Conservation (phyloP, 2,329 filamentous ascomycete species). For the Ilyonectria mors-panacis region DNA sequence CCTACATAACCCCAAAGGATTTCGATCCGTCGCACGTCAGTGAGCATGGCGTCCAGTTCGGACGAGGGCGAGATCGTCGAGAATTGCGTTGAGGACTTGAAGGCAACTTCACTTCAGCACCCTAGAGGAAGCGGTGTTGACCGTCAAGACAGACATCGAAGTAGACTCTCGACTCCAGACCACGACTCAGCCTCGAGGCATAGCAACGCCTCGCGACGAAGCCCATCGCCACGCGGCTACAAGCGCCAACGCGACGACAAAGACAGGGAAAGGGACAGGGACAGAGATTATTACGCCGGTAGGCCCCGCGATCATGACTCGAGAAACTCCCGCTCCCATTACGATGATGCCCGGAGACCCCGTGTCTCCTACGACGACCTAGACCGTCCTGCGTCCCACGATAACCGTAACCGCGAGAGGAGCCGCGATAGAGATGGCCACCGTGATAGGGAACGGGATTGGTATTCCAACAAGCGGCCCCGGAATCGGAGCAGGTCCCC, state of each 20-base stretch:
- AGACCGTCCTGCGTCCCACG: constrained; percentile 65
- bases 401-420: constrained; percentile 66
- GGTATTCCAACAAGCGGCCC: constrained; percentile 66
- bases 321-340: constrained; percentile 73
- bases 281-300: constrained; percentile 66
- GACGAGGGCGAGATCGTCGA: constrained; percentile 92
- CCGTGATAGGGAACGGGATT: constrained; percentile 62
- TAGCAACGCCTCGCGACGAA: constrained; percentile 61
- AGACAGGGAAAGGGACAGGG: constrained; percentile 58
- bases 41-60: constrained; percentile 71
- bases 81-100: constrained; percentile 74
- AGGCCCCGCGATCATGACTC: constrained; percentile 64
- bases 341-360: constrained; percentile 69
- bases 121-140: constrained; percentile 89
- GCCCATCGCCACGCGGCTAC: constrained; percentile 74
- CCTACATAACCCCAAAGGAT: constrained; percentile 34
- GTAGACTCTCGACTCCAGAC: constrained; percentile 72
- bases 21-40: constrained; percentile 37
- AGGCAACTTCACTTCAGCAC: constrained; percentile 90
- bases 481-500: constrained; percentile 71
- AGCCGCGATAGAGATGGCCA: constrained; percentile 49
- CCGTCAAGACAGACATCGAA: constrained; percentile 87
- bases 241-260: constrained; percentile 78
- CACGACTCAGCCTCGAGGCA: constrained; percentile 62
- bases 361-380: constrained; percentile 70